Evolutionary conservation across 495 filamentous ascomycete genomes (phyloP).

Genomic region (Clavariopsis aquatica): DNA sequence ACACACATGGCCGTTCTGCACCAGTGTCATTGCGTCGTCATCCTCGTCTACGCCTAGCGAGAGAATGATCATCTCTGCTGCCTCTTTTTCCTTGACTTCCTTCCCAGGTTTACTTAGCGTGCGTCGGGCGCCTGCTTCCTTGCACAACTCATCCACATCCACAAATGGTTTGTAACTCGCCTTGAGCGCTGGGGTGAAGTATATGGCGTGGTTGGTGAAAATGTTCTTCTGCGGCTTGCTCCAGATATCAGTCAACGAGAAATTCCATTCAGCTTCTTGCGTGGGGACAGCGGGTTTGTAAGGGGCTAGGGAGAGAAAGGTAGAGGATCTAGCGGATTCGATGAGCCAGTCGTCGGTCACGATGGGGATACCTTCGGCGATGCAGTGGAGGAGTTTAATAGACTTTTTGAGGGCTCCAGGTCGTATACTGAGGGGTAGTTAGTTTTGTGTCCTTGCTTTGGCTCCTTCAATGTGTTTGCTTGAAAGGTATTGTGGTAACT

Average conservation of each 20-base stretch:
- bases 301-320: constrained; percentile 36
- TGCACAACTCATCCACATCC: constrained; percentile 45
- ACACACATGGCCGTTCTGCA: constrained; percentile 19
- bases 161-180: constrained; percentile 40
- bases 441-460: no score
- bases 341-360: constrained; percentile 48
- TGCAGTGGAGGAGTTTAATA: constrained; percentile 44
- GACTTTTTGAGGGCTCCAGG: constrained; percentile 46
- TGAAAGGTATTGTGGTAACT: neutral
- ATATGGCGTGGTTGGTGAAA: constrained; percentile 40
- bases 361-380: constrained; percentile 44
- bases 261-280: constrained; percentile 45
- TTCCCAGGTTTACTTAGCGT: constrained; percentile 20
- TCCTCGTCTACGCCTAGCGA: constrained; percentile 27
- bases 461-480: neutral
- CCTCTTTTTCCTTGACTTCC: constrained; percentile 18
- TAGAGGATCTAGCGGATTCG: constrained; percentile 32
- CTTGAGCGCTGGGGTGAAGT: constrained; percentile 45
- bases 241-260: constrained; percentile 39
- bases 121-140: constrained; percentile 36
- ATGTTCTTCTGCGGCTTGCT: constrained; percentile 32
- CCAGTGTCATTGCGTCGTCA: constrained; percentile 8
- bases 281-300: constrained; percentile 40
- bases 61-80: constrained; percentile 12
- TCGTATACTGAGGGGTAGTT: constrained; percentile 36